These are phyloP conservation scores for Rosa rugosa DNA, from an alignment of 306 rosid species.

Conservation along the genomic window DNA sequence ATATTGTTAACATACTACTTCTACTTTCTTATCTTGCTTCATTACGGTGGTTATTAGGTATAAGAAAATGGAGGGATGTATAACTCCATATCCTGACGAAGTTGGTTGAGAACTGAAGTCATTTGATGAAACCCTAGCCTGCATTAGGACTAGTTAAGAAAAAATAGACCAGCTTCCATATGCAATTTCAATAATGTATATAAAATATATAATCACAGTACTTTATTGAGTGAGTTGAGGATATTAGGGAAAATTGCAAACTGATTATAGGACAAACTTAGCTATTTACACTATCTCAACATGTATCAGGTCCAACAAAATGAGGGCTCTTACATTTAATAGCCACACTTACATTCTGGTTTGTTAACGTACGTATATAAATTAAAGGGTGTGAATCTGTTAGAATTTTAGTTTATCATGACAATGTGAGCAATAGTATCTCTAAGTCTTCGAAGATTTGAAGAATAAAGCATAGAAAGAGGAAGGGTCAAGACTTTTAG, in stretches of 20 bases:
- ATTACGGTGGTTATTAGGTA: no score
- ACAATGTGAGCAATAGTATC: neutral
- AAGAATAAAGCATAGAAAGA: no score
- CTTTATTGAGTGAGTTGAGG: neutral
- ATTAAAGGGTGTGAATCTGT: conserved; percentile 25
- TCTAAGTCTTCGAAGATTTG: neutral
- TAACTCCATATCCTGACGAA: no score
- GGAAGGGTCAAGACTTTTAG: neutral
- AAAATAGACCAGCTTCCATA: neutral
- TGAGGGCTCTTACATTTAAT: no score
- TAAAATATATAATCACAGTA: neutral
- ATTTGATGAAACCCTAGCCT: neutral
- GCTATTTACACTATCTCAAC: neutral
- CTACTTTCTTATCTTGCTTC: no score
- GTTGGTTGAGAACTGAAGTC: no score
- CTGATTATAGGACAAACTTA: neutral
- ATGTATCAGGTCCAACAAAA: neutral
- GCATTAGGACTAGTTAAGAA: neutral
- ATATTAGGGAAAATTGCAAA: neutral
- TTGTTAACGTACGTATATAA: neutral
- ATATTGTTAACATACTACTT: neutral
- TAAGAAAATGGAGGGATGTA: no score
- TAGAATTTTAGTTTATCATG: neutral
- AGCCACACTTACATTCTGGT: neutral
- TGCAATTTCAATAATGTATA: neutral